Base-by-base conservation (phyloP, 768 basidiomycete genomes). In the Chalciporus piperatus region DNA sequence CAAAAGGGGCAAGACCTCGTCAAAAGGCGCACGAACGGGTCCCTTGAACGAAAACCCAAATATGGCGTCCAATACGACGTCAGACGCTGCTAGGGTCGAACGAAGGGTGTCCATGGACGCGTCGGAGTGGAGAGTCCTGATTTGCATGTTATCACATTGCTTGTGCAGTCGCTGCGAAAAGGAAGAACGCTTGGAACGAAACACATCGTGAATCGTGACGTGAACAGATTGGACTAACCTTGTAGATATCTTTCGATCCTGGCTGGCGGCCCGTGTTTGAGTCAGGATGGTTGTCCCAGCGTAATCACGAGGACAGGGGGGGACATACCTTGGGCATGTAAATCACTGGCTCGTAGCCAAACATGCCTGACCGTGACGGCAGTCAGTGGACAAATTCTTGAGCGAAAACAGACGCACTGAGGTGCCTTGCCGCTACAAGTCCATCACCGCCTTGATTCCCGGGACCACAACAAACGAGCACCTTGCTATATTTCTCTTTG, bases 381-480 rank as follows among this genome's bases (percentile, higher is more conserved):
- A 46, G 13, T 55, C 32, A 51, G 12, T 40, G 22, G 28, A 19
- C 5, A 19, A 19, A 33, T 11, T 3, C 8, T 6, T 35, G 19
- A 17, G 43, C 22, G 28, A 35, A n/a, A 22, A 23, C 19, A 32
- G 33, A 55, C 81, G 48, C 58, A 90, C 92, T 84, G 8, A 99
- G 80, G 72, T 99, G 97, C 40, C 96, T 78, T 39, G 97, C 97
- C 25, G 97, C 97, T 22, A 98, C 96, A 0, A 99, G 75, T 4
- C 97, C 97, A 70, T 99, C 97, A 12, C 97, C 97, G 70, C 82
- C 92, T 75, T 98, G 96, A 63, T 98, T 98, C 38, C 97, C 97
- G 7, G 97, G 95, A 16, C 97, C 97, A 65, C 95, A 98, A 62
- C 91, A 93, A 11, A 98, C 90, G n/a, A 98, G 74, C 6, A 98